Percentiles rank a stretch among this genome's conserved stretches.
Conservation (phyloP, 306 rosid species). For the Malus orientalis region DNA sequence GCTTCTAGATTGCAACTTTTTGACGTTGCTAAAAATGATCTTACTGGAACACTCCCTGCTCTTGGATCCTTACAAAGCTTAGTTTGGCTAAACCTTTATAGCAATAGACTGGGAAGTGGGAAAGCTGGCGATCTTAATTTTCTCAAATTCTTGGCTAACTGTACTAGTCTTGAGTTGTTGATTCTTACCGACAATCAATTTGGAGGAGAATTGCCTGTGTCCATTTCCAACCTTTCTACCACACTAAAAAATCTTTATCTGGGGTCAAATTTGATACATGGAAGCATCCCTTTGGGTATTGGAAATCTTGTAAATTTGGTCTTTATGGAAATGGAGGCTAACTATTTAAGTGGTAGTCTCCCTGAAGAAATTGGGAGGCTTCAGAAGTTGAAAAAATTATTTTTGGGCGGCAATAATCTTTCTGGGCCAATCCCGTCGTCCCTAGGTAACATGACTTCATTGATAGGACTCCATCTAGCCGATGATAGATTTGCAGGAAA, state of each 20-base stretch:
- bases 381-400: neutral
- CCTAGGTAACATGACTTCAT: neutral
- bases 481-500: fast-evolving
- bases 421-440: neutral
- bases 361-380: neutral
- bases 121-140: neutral
- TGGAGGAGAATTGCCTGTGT: neutral
- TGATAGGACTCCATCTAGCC: too few species aligned
- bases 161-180: neutral
- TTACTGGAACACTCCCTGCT: too few species aligned
- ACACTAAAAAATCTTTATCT: fast-evolving
- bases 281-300: neutral
- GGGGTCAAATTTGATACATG: neutral
- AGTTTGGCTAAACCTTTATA: fast-evolving
- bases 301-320: neutral
- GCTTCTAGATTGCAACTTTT: too few species aligned
- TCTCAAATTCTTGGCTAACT: neutral
- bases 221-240: too few species aligned
- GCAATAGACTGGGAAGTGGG: neutral
- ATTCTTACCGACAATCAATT: fast-evolving
- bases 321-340: fast-evolving
- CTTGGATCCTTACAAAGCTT: neutral
- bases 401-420: fast-evolving
- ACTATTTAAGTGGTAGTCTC: neutral
- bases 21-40: too few species aligned